A percentile compares a stretch with the other conserved stretches of the same genome.
Conservation (phyloP, 169 alveolate species). For the Eimeria necatrix region DNA sequence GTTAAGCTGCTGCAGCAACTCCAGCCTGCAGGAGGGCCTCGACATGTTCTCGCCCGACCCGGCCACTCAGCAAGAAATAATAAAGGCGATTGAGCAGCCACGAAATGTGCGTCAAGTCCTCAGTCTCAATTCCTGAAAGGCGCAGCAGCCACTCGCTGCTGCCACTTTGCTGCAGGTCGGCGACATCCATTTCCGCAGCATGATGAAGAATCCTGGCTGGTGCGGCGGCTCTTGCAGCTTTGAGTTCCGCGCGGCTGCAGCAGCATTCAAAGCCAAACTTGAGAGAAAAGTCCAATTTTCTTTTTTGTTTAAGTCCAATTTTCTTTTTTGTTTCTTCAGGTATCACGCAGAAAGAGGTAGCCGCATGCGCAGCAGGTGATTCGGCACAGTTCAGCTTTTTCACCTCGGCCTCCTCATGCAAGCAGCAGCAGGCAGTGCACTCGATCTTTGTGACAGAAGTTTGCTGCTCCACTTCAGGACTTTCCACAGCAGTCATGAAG, state of each 20-base stretch:
- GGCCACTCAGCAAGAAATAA: slow-evolving; percentile 58
- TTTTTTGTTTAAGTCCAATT: neutral
- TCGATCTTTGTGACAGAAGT: neutral
- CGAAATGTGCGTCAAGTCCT: slow-evolving; percentile 21
- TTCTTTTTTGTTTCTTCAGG: neutral
- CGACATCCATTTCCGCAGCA: slow-evolving; percentile 63
- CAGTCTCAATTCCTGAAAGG: neutral
- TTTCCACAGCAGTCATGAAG: slow-evolving; percentile 51
- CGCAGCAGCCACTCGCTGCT: neutral
- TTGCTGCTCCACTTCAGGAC: neutral
- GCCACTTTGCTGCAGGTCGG: slow-evolving; percentile 52
- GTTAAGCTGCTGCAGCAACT: neutral
- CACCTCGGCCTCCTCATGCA: neutral
- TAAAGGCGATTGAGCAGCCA: slow-evolving; percentile 69
- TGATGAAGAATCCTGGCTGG: slow-evolving; percentile 77
- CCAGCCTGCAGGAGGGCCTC: slow-evolving; percentile 63
- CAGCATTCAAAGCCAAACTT: neutral
- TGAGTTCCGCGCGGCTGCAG: neutral
- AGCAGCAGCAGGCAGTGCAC: neutral
- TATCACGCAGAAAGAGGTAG: slow-evolving; percentile 56
- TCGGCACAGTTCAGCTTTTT: neutral
- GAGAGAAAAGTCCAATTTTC: too few relatives aligned
- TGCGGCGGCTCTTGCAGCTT: neutral
- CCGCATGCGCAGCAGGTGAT: neutral
- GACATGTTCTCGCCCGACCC: slow-evolving; percentile 71